Conservation (phyloP, 2,329 filamentous ascomycete genomes). For the Sporothrix phasma region DNA sequence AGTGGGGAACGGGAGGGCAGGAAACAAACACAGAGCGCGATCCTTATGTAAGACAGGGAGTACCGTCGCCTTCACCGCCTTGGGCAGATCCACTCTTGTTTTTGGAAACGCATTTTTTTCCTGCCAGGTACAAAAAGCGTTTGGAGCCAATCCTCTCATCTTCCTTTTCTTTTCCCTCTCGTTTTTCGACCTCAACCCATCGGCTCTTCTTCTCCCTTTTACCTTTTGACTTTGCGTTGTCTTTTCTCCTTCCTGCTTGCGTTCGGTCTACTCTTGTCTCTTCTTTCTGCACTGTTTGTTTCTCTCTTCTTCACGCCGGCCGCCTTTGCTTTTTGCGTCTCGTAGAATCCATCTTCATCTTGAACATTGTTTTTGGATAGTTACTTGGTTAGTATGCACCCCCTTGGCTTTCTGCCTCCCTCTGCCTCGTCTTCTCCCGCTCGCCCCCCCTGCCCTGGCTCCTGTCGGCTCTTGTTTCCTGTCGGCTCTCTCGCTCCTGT, state of each 20-base stretch:
- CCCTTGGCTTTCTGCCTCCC: not conserved
- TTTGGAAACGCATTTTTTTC: not conserved
- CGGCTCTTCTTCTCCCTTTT: not conserved
- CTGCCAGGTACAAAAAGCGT: not conserved
- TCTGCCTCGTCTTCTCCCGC: too few relatives aligned
- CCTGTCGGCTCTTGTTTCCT: too few relatives aligned
- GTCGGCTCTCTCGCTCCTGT: not conserved
- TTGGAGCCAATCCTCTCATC: not conserved
- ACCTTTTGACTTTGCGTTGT: not conserved
- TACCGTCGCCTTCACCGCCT: not conserved
- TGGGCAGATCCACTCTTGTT: not conserved
- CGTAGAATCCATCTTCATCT: not conserved
- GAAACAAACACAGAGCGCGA: conserved; percentile 3
- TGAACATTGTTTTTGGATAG: not conserved
- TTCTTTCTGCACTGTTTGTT: not conserved
- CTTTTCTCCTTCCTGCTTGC: not conserved
- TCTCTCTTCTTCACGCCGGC: not conserved
- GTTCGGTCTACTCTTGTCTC: not conserved
- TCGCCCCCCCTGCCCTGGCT: not conserved
- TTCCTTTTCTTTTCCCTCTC: not conserved
- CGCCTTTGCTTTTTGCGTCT: not conserved
- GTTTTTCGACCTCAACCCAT: too few relatives aligned
- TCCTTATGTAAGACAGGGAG: not conserved
- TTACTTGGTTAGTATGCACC: not conserved
- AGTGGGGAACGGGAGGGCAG: not conserved